Conservation (phyloP, 495 filamentous ascomycete genomes). For the Ramalina peruviana region DNA sequence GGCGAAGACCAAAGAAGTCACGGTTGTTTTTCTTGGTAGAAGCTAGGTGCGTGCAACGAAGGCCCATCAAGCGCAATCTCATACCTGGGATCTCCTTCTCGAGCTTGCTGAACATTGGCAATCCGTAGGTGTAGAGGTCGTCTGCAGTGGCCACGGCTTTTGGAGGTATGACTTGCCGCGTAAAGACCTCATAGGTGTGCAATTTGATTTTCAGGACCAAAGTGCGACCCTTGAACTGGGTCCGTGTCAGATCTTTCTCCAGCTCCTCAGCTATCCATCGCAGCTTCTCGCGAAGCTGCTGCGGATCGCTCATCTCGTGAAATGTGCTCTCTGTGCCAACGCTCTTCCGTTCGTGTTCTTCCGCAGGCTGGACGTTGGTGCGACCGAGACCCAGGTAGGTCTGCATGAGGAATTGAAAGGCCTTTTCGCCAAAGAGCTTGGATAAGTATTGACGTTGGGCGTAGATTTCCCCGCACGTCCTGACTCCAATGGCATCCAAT, state of each 20-base stretch:
- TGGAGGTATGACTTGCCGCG: constrained; percentile 61
- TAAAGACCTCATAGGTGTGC: constrained; percentile 84
- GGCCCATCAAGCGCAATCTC: constrained; percentile 75
- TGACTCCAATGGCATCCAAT: constrained; percentile 72
- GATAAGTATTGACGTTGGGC: constrained; percentile 53
- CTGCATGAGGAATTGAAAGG: constrained; percentile 70
- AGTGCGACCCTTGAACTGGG: constrained; percentile 78
- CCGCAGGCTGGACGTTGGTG: constrained; percentile 76
- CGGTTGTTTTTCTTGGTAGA: constrained; percentile 64
- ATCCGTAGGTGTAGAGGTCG: constrained; percentile 65
- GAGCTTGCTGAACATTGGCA: constrained; percentile 75
- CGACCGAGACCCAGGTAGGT: constrained; percentile 78
- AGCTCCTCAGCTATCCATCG: constrained; percentile 70
- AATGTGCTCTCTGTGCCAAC: constrained; percentile 93
- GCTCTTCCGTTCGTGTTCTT: constrained; percentile 84
- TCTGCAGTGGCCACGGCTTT: constrained; percentile 58
- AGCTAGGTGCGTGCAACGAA: constrained; percentile 75
- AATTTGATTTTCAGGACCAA: constrained; percentile 86
- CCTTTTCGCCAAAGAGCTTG: constrained; percentile 81
- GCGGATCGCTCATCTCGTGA: constrained; percentile 55
- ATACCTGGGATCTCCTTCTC: constrained; percentile 74
- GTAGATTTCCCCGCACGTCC: constrained; percentile 84
- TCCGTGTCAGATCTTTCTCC: constrained; percentile 68
- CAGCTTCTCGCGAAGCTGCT: constrained; percentile 62
- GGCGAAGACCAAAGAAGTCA: constrained; percentile 61